Percentiles rank a stretch among this genome's conserved stretches.
These are phyloP conservation scores for Trametes elegans DNA, from an alignment of 768 basidiomycete species.

Conservation along the genomic window DNA sequence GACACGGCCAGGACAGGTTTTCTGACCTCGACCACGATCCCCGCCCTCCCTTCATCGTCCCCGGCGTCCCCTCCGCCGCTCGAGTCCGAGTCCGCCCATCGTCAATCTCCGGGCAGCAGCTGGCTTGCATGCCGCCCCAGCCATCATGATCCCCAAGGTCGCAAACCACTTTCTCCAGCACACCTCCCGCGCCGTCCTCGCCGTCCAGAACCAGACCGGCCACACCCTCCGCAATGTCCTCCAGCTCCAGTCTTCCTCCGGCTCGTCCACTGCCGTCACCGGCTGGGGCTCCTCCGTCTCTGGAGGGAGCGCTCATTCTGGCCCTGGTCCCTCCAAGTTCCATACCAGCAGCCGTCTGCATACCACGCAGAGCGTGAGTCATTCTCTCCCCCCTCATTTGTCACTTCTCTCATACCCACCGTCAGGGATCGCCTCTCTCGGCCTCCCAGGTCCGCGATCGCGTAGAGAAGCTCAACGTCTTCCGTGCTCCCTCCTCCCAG, in stretches of 20 bases:
- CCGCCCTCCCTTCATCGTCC: background rate
- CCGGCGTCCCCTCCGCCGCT: background rate
- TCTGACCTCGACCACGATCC: too few relatives aligned
- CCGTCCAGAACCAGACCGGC: slow-evolving; percentile 68
- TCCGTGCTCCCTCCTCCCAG: slow-evolving; percentile 11
- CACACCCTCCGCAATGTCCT: slow-evolving; percentile 76
- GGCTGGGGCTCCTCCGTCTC: slow-evolving; percentile 46
- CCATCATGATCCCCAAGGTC: slow-evolving; percentile 76
- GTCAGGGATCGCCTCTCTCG: slow-evolving; percentile 14
- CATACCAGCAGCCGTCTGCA: slow-evolving; percentile 72
- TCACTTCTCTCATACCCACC: background rate
- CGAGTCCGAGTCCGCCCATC: background rate
- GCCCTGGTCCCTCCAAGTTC: slow-evolving; percentile 72
- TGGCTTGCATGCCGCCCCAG: slow-evolving; percentile 11
- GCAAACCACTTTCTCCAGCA: slow-evolving; percentile 76
- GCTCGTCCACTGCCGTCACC: slow-evolving; percentile 36
- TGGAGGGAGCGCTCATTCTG: slow-evolving; percentile 53
- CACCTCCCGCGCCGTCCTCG: slow-evolving; percentile 72
- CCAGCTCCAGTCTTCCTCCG: slow-evolving; percentile 56
- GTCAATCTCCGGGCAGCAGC: slow-evolving; percentile 5
- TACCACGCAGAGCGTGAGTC: slow-evolving; percentile 61
- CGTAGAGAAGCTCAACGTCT: slow-evolving; percentile 17
- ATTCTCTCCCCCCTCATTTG: background rate
- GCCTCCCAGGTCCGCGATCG: slow-evolving; percentile 15
- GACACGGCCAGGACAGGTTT: too few relatives aligned